These are phyloP conservation scores for Thielaviopsis euricoi DNA, from an alignment of 2,329 filamentous ascomycete genomes.

Conservation along the genomic window DNA sequence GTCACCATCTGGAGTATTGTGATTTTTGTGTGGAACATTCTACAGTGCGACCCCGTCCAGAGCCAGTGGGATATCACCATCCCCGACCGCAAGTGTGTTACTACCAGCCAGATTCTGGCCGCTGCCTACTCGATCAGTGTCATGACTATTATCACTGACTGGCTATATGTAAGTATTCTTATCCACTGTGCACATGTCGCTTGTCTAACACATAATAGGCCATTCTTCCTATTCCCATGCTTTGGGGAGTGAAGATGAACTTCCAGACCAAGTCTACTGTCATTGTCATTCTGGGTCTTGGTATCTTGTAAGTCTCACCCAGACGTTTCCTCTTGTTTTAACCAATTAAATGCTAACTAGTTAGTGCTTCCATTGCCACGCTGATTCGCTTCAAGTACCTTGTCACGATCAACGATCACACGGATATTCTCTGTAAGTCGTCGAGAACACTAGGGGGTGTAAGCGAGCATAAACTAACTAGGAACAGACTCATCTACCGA, in stretches of 20 bases:
- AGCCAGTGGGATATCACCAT: constrained; percentile 39
- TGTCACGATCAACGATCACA: constrained; percentile 25
- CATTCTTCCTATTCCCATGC: constrained; percentile 35
- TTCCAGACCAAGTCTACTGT: constrained; percentile 35
- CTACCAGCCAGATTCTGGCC: constrained; percentile 25
- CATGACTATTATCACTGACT: constrained; percentile 37
- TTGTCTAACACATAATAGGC: constrained; percentile 19
- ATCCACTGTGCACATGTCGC: neutral
- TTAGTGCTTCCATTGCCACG: constrained; percentile 36
- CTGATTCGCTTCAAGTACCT: constrained; percentile 34
- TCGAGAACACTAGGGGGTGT: neutral
- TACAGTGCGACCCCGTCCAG: constrained; percentile 32
- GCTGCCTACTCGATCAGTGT: constrained; percentile 35
- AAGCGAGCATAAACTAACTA: neutral
- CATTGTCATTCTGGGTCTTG: constrained; percentile 30
- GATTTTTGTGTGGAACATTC: constrained; percentile 35
- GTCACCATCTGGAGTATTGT: constrained; percentile 29
- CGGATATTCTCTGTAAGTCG: constrained; percentile 33
- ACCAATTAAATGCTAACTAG: neutral
- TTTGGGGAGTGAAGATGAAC: constrained; percentile 38
- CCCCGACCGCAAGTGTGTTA: constrained; percentile 25
- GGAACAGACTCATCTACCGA: constrained; percentile 27
- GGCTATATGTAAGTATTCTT: constrained; percentile 28
- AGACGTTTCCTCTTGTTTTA: rapidly evolving
- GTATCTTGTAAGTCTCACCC: constrained; percentile 27